Conservation (phyloP, 2,329 filamentous ascomycete species). For the Blastomyces gilchristii region DNA sequence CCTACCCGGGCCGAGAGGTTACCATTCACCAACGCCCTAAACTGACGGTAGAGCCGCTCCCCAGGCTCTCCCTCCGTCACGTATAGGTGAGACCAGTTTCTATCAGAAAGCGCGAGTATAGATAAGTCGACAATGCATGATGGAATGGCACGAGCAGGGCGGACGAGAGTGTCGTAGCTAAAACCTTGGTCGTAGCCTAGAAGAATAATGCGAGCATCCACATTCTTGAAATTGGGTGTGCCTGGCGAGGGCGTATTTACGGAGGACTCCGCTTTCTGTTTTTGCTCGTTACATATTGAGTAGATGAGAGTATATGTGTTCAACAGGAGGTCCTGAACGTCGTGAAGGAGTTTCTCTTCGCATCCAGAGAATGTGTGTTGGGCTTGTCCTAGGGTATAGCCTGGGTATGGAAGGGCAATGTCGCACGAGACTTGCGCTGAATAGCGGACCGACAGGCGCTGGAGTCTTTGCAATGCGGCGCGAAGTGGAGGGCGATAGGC, state of each 20-base stretch:
- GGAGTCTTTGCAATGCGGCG: conserved; percentile 3
- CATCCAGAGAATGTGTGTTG: conserved; percentile 8
- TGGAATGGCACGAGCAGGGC: neutral
- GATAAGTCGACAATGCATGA: conserved; percentile 10
- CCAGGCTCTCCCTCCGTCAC: conserved; percentile 10
- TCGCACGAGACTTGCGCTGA: neutral
- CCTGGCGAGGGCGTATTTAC: neutral
- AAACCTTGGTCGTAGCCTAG: conserved; percentile 4
- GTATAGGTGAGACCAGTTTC: conserved; percentile 10
- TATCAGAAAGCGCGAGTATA: conserved; percentile 9
- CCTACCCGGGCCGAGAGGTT: conserved; percentile 6
- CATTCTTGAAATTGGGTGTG: neutral
- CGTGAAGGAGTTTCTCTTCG: neutral
- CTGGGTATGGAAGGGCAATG: conserved; percentile 6
- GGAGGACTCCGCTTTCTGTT: neutral
- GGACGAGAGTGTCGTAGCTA: conserved; percentile 4
- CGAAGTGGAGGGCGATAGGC: conserved; percentile 5
- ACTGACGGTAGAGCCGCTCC: conserved; percentile 10
- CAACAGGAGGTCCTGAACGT: conserved; percentile 4
- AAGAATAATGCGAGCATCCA: conserved; percentile 4
- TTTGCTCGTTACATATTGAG: conserved; percentile 4
- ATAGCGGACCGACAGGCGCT: neutral
- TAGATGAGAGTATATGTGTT: conserved; percentile 7
- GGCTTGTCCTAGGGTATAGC: conserved; percentile 1
- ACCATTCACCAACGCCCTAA: conserved; percentile 8